Conservation (phyloP, 305 asterid genomes). For the Fraxinus latifolia region DNA sequence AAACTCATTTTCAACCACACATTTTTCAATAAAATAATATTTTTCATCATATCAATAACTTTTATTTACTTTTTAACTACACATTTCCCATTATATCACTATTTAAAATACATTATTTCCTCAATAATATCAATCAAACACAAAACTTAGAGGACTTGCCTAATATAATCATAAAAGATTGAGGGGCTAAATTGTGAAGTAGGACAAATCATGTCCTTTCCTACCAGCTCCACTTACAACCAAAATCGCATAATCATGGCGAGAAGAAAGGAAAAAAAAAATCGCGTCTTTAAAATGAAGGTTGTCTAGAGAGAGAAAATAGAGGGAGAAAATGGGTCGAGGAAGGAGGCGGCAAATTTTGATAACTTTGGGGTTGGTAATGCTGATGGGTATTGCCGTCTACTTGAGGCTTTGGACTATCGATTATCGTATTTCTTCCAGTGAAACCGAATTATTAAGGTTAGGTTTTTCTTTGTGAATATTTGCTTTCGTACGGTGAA, state of each 20-base stretch:
- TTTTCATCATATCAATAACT: too few relatives aligned
- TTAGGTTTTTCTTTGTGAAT: constrained; percentile 12
- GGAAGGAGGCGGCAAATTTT: constrained; percentile 45
- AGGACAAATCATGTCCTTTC: not conserved
- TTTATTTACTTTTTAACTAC: too few relatives aligned
- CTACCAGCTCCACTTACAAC: not conserved
- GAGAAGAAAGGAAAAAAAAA: not conserved
- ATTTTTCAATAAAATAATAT: too few relatives aligned
- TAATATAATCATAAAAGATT: not conserved
- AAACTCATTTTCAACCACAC: too few relatives aligned
- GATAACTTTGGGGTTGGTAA: constrained; percentile 44
- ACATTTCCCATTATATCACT: too few relatives aligned
- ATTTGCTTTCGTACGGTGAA: not conserved
- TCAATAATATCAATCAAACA: too few relatives aligned
- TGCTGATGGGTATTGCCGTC: constrained; percentile 61
- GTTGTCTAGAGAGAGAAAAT: not conserved
- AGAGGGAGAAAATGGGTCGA: constrained; percentile 40
- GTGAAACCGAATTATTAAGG: constrained; percentile 66
- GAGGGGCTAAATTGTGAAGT: not conserved
- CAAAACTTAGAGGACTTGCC: not conserved
- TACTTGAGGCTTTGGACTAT: constrained; percentile 75
- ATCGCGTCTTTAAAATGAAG: not conserved
- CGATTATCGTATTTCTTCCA: constrained; percentile 52
- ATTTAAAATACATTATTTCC: too few relatives aligned
- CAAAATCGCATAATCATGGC: not conserved